Base-by-base conservation (phyloP, 129 eudicot species). In the Sambucus nigra region DNA sequence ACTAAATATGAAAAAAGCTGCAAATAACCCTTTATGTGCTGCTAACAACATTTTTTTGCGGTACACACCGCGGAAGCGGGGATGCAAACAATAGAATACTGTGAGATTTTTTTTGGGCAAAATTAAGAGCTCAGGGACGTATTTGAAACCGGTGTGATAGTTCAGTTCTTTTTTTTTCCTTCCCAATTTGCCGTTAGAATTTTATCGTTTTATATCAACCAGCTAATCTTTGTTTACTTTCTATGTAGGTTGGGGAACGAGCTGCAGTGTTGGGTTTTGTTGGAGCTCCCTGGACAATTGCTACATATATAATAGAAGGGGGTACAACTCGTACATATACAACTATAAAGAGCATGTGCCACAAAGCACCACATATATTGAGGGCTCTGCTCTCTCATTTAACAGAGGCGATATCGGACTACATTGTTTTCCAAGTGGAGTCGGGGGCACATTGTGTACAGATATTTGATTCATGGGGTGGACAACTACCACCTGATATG, bases 241-340 rank as follows among this genome's bases (percentile, higher is more conserved):
- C 32, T 25, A 57, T 28, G 46, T 66, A 89, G 98, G 95, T 89
- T 50, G 98, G 80, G 10, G 88, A 77, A 31, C 62, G 69, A 70
- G 98, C 98, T 66, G 98, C 98, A 17, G 76, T 89, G 70, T 75
- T 89, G 76, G 98, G 98, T 13, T 89, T 89, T 73, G 98, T 89
- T 54, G 98, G 98, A 14, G 98, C 98, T 20, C 98, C 98, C 0
- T 89, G 98, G 98, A 89, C 98, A 48, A 89, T 89, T 44, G 98
- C 98, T 27, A 89, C 98, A 53, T 89, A 89, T 41, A 89, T 89
- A 25, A 86, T 89, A 39, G 98, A 85, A 79, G 98, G 98, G 7
- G 98, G 98, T 14, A 84, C 95, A 46, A 89, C 98, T 27, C 83
- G 94, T 25, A 89, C 95, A 38, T 89, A 89, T 47, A 89, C 93